A percentile compares a stretch with the other conserved stretches of the same genome.
These are phyloP conservation scores for Ramularia endophylla DNA, from an alignment of 2,329 filamentous ascomycete species.

Conservation along the genomic window DNA sequence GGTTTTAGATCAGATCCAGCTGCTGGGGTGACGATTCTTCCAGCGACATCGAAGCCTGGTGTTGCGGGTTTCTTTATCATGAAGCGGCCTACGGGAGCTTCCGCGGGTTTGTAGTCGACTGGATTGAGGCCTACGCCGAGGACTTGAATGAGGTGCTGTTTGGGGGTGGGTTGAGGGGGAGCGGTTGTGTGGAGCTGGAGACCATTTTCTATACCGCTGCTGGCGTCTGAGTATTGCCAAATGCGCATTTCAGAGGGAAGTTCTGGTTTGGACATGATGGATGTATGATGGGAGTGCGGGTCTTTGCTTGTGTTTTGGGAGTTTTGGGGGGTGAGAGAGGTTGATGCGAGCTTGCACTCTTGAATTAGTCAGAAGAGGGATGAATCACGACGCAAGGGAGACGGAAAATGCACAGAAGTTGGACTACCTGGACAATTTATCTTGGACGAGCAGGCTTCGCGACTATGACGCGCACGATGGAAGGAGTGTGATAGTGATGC, in stretches of 20 bases:
- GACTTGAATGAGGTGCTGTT: constrained; percentile 36
- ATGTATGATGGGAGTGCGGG: neutral
- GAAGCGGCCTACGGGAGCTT: constrained; percentile 35
- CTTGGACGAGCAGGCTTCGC: too few species aligned
- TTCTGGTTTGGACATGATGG: neutral
- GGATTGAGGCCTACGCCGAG: constrained; percentile 42
- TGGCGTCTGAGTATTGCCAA: neutral
- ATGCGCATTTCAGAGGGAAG: neutral
- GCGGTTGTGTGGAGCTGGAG: neutral
- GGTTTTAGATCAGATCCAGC: constrained; percentile 32
- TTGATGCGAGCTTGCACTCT: too few species aligned
- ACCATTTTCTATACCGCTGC: neutral
- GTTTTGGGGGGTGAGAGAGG: too few species aligned
- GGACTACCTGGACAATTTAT: too few species aligned
- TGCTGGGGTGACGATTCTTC: constrained; percentile 41
- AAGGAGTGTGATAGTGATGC: too few species aligned
- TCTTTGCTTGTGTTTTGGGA: too few species aligned
- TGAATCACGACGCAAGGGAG: too few species aligned
- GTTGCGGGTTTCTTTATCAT: constrained; percentile 35
- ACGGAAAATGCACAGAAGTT: too few species aligned
- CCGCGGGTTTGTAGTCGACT: constrained; percentile 44
- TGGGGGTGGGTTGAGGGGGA: neutral
- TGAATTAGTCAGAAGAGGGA: too few species aligned
- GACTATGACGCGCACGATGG: too few species aligned
- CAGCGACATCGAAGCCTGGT: constrained; percentile 49